A percentile compares a stretch with the other conserved stretches of the same genome.
These are phyloP conservation scores for Penicillium maclennaniae DNA, from an alignment of 495 filamentous ascomycete species.

Conservation along the genomic window DNA sequence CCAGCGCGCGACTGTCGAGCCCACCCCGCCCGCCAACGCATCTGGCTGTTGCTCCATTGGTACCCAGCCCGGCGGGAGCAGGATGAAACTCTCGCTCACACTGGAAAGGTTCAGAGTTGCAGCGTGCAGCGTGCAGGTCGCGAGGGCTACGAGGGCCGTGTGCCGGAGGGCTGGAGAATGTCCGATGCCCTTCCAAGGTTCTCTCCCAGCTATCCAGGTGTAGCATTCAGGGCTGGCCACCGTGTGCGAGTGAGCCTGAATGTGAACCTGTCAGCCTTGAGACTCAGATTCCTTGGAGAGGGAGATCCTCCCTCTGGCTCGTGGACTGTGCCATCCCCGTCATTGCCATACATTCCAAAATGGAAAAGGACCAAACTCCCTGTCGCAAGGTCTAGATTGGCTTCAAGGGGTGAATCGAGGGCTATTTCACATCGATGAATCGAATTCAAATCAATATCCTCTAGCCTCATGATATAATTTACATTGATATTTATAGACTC, in stretches of 20 bases:
- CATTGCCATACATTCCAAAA: constrained; percentile 1
- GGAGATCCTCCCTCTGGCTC: background rate
- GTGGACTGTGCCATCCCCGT: constrained; percentile 5
- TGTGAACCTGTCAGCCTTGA: constrained; percentile 1
- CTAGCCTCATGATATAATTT: background rate
- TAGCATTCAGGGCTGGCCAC: constrained; percentile 3
- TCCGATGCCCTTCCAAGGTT: background rate
- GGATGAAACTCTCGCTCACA: background rate
- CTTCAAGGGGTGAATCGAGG: background rate
- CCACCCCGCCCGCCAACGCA: background rate
- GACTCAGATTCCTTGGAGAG: background rate
- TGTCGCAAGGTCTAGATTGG: background rate
- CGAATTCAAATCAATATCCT: background rate
- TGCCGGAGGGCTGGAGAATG: background rate
- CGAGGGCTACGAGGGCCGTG: background rate
- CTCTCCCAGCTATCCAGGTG: background rate
- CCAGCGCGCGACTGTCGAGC: background rate
- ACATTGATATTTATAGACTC: background rate
- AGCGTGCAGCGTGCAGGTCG: background rate
- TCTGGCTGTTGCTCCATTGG: background rate
- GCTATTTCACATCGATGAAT: background rate
- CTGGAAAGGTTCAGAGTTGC: background rate
- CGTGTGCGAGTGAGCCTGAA: background rate
- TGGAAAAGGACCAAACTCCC: background rate
- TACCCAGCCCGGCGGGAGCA: background rate